Evolutionary conservation across 257 asterid species (phyloP).

Genomic region (Cinchona pubescens): DNA sequence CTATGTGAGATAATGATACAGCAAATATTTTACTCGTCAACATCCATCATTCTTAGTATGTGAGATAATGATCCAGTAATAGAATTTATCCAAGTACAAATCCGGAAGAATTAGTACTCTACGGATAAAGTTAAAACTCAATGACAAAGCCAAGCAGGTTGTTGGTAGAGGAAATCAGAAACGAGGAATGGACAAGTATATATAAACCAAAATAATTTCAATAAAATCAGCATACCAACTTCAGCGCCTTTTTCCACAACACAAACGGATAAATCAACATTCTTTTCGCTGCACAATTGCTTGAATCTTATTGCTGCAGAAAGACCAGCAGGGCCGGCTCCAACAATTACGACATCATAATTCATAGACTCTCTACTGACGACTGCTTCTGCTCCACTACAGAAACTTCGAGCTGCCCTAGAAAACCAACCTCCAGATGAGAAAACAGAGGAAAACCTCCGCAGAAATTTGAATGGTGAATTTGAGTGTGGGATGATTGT

Average conservation of each 20-base stretch:
- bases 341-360: conserved; percentile 92
- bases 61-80: too few relatives aligned
- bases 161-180: neutral
- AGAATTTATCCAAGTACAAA: too few relatives aligned
- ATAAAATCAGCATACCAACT: conserved; percentile 53
- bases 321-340: conserved; percentile 97
- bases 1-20: too few relatives aligned
- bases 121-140: too few relatives aligned
- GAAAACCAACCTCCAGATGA: conserved; percentile 27
- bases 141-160: neutral
- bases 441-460: conserved; percentile 22
- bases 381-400: conserved; percentile 39
- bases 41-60: too few relatives aligned
- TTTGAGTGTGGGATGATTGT: neutral
- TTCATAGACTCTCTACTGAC: conserved; percentile 60
- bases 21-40: too few relatives aligned
- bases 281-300: conserved; percentile 72
- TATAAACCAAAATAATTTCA: neutral
- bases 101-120: too few relatives aligned
- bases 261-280: conserved; percentile 79
- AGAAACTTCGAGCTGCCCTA: conserved; percentile 34
- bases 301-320: conserved; percentile 91
- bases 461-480: conserved; percentile 14
- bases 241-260: conserved; percentile 98
- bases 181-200: too few relatives aligned